Conservation (phyloP, 2,329 filamentous ascomycete species). For the Sporothrix protearum region DNA sequence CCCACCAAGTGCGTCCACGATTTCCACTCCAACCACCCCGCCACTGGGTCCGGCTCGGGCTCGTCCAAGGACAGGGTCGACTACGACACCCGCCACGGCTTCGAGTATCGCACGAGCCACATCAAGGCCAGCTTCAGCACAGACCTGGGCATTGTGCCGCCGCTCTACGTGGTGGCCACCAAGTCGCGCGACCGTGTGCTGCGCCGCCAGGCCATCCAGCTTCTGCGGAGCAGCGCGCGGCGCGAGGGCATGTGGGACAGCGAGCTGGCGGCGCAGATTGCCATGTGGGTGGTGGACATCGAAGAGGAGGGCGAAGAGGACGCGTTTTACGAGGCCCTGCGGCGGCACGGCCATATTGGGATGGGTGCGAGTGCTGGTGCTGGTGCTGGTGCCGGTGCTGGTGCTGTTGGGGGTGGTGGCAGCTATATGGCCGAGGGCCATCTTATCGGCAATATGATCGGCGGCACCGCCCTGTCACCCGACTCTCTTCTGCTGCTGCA, state of each 20-base stretch:
- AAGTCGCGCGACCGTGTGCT: conserved; percentile 59
- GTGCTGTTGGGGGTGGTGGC: neutral
- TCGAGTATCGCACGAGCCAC: conserved; percentile 46
- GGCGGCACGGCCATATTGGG: neutral
- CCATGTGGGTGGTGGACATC: conserved; percentile 52
- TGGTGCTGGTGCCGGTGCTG: no score
- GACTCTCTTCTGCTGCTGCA: neutral
- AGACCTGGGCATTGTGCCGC: conserved; percentile 61
- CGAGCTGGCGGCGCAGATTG: conserved; percentile 54
- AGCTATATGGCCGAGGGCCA: conserved; percentile 17
- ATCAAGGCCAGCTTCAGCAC: conserved; percentile 62
- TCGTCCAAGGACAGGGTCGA: conserved; percentile 27
- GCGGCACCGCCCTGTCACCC: conserved; percentile 25
- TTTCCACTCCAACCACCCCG: neutral
- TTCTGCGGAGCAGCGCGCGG: conserved; percentile 57
- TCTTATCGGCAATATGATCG: conserved; percentile 30
- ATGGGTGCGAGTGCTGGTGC: neutral
- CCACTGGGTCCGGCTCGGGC: neutral
- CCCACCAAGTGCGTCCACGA: conserved; percentile 41
- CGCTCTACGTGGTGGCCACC: conserved; percentile 62
- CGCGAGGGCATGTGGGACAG: conserved; percentile 70
- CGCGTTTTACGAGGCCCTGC: conserved; percentile 26
- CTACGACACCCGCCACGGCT: conserved; percentile 37
- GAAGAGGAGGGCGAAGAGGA: conserved; percentile 47
- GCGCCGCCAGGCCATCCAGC: conserved; percentile 58